A percentile compares a stretch with the other conserved stretches of the same genome.
Evolutionary conservation across 768 basidiomycete species (phyloP).

Genomic region (Vararia minispora): DNA sequence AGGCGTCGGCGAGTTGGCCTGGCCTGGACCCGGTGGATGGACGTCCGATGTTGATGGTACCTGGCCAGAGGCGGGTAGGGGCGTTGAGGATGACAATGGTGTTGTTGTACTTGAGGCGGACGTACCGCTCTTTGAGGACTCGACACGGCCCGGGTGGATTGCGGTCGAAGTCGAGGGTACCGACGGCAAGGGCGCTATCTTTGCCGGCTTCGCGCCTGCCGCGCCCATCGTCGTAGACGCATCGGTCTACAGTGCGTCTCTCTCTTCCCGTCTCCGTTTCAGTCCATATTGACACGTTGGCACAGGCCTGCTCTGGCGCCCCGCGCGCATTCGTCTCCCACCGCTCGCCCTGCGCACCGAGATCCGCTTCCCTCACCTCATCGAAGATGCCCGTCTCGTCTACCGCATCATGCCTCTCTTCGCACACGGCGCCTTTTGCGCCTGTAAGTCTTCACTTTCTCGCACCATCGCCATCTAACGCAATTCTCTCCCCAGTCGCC

Average conservation of each 20-base stretch:
- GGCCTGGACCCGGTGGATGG: too few relatives aligned
- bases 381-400: slow-evolving; percentile 52
- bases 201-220: slow-evolving; percentile 36
- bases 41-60: too few relatives aligned
- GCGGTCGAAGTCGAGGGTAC: slow-evolving; percentile 41
- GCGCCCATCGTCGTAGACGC: slow-evolving; percentile 23
- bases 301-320: slow-evolving; percentile 29
- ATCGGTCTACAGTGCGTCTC: slow-evolving; percentile 33
- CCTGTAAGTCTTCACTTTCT: slow-evolving; percentile 14
- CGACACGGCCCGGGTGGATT: slow-evolving; percentile 29
- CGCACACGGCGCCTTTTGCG: slow-evolving; percentile 16
- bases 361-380: slow-evolving; percentile 41
- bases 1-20: slow-evolving; percentile 66
- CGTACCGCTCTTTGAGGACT: slow-evolving; percentile 17
- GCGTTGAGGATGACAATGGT: too few relatives aligned
- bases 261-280: slow-evolving; percentile 4
- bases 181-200: slow-evolving; percentile 50
- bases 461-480: slow-evolving; percentile 1
- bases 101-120: slow-evolving; percentile 52
- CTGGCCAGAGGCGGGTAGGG: too few relatives aligned
- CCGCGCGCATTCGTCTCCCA: slow-evolving; percentile 21
- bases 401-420: slow-evolving; percentile 40
- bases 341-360: slow-evolving; percentile 29
- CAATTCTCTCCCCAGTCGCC: slow-evolving; percentile 29
- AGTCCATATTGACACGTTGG: slow-evolving; percentile 5